Evolutionary conservation across 306 rosid species (phyloP).

Genomic region (Medicago arabica): DNA sequence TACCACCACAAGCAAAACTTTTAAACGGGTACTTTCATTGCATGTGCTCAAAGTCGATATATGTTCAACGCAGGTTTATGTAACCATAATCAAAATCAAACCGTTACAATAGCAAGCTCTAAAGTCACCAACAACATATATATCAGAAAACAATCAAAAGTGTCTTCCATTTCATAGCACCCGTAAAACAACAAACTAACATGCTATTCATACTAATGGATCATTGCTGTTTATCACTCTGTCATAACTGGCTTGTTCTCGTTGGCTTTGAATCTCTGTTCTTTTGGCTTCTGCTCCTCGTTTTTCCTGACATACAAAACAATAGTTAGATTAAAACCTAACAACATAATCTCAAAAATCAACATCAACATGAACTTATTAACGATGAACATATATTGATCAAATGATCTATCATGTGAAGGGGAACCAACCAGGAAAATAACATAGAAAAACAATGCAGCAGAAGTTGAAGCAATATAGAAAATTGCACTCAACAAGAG

Average conservation of each 20-base stretch:
- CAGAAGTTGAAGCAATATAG: background rate
- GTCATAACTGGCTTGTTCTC: slow-evolving; percentile 98
- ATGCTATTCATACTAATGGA: slow-evolving; percentile 28
- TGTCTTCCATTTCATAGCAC: background rate
- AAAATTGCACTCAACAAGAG: background rate
- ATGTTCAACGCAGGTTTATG: slow-evolving; percentile 15
- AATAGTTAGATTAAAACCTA: slow-evolving; percentile 10
- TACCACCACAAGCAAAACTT: background rate
- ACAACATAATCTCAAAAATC: slow-evolving; percentile 13
- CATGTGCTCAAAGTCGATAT: background rate
- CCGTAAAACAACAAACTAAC: slow-evolving; percentile 24
- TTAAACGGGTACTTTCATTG: slow-evolving; percentile 3
- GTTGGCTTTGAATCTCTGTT: slow-evolving; percentile 79
- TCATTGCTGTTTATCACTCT: slow-evolving; percentile 58
- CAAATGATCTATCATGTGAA: background rate
- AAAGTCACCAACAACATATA: background rate
- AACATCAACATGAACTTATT: background rate
- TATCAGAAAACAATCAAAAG: background rate
- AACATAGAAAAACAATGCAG: background rate
- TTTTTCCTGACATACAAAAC: slow-evolving; percentile 62
- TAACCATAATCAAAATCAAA: slow-evolving; percentile 25
- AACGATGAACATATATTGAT: background rate
- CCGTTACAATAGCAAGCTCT: slow-evolving; percentile 15
- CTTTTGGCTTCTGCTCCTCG: slow-evolving; percentile 96
- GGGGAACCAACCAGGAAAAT: background rate